phyloP scores from a whole-genome alignment of 2,329 filamentous ascomycete species.

The Acarospora socialis region DNA sequence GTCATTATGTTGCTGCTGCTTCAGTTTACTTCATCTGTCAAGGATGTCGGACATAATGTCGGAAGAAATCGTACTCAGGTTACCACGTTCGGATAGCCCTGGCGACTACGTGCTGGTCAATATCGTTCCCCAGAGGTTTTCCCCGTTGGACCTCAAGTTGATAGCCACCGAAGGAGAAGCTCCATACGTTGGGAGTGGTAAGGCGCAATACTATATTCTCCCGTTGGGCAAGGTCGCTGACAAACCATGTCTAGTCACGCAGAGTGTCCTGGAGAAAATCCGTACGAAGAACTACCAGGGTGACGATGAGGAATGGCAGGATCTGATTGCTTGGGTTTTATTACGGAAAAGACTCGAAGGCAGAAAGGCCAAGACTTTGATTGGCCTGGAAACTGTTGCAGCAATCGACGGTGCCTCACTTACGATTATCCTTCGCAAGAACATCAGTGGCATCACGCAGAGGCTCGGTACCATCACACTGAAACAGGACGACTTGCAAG shows the following conservation, averaged over 20 bases:
- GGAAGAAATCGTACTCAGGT: conserved; percentile 31
- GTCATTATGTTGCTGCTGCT: too few species aligned
- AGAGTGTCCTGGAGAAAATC: conserved; percentile 23
- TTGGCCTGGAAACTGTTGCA: conserved; percentile 8
- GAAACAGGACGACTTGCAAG: conserved; percentile 37
- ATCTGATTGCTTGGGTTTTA: conserved; percentile 24
- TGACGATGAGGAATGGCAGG: conserved; percentile 28
- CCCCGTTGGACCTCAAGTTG: conserved; percentile 38
- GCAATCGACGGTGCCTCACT: conserved; percentile 4
- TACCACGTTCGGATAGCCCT: conserved; percentile 32
- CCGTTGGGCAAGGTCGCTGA: too few species aligned
- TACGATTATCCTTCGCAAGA: conserved; percentile 8
- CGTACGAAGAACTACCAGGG: conserved; percentile 30
- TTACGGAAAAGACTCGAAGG: too few species aligned
- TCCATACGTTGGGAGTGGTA: conserved; percentile 29
- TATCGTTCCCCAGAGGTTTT: conserved; percentile 28
- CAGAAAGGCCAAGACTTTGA: too few species aligned
- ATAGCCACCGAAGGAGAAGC: conserved; percentile 44
- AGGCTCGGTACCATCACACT: conserved; percentile 40
- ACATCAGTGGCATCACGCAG: conserved; percentile 24
- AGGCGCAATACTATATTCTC: too few species aligned
- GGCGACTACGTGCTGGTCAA: conserved; percentile 35
- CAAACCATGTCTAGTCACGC: conserved; percentile 23
- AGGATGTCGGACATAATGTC: too few species aligned
- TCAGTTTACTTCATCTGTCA: too few species aligned